Evolutionary conservation across 805 yeast species (phyloP), one percentile per base, ranked within the genome.

Genomic region (Candida andamanensis): DNA sequence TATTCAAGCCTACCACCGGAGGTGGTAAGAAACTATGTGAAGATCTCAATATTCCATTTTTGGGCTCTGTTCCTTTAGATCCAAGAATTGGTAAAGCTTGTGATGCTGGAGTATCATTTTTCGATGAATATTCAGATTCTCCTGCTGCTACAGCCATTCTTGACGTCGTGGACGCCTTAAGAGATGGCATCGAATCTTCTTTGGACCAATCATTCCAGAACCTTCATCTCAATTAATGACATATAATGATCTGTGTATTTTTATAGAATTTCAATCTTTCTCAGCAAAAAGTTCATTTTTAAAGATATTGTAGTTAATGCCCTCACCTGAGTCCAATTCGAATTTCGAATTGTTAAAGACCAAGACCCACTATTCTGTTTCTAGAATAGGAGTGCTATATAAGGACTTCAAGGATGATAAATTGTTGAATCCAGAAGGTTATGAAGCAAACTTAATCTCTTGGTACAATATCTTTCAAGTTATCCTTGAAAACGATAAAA

Each of bases 1-100:
- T 92, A 4, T 92, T 92, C 60, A 80, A 81, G 40, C 85, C 98
- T 11, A 92, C 98, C 2, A 92, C 98, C 0, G 98, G 98, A 11
- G 99, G 99, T 14, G 99, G 97, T 6, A 71, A 75, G 46, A 76
- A 77, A 18, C 62, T 92, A 26, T 92, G 97, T 35, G 61, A 79
- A 44, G 99, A 92, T 39, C 54, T 85, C 54, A 70, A 66, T 10
- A 71, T 92, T 11, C 81, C 82, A 14, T 92, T 82, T 47, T 63
- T 92, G 35, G 99, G 99, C 1, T 72, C 86, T 8, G 96, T 92
- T 2, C 99, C 99, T 0, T 67, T 92, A 26, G 99, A 92, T 59
- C 97, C 98, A 10, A 69, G 97, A 39, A 86, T 92, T 13, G 97
- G 97, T 0, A 72, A 69, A 46, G 72, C 87, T 26, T 87, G 97